phyloP scores from a whole-genome alignment of 345 rosid species.

The Aquilaria malaccensis region DNA sequence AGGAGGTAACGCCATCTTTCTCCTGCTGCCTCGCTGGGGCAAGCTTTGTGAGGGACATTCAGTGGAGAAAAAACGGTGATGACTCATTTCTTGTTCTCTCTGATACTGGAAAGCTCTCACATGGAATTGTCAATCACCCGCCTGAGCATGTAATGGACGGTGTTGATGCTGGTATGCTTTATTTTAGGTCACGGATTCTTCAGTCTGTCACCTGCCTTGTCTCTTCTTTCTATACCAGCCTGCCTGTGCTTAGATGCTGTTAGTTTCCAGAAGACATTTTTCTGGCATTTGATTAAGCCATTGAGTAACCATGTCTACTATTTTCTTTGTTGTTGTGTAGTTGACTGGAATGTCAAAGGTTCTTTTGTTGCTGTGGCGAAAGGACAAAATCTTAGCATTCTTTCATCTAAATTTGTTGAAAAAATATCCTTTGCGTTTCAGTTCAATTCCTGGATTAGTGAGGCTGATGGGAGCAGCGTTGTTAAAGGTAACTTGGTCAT shows the following conservation, averaged over 20 bases:
- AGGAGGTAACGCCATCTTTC: conserved; percentile 50
- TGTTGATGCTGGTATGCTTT: conserved; percentile 74
- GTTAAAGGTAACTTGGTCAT: conserved; percentile 53
- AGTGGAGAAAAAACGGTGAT: conserved; percentile 55
- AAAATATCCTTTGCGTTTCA: conserved; percentile 42
- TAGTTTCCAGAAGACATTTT: no score
- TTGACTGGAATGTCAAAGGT: conserved; percentile 75
- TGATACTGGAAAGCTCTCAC: conserved; percentile 44
- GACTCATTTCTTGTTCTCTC: conserved; percentile 63
- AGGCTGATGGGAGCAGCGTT: conserved; percentile 25
- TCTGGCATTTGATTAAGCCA: neutral
- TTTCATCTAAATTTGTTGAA: conserved; percentile 68
- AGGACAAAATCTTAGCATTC: conserved; percentile 38
- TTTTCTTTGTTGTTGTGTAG: conserved; percentile 31
- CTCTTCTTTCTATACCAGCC: neutral
- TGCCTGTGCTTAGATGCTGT: neutral
- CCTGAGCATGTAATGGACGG: conserved; percentile 47
- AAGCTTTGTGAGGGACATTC: conserved; percentile 57
- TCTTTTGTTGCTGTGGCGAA: conserved; percentile 64
- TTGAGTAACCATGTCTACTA: neutral
- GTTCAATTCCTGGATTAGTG: conserved; percentile 51
- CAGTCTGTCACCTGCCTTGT: neutral
- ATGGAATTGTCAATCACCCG: conserved; percentile 41
- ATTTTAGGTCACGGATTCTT: neutral
- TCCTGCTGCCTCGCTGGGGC: conserved; percentile 44